phyloP scores from a whole-genome alignment of 2,329 filamentous ascomycete species.

The Ascochyta koolunga region DNA sequence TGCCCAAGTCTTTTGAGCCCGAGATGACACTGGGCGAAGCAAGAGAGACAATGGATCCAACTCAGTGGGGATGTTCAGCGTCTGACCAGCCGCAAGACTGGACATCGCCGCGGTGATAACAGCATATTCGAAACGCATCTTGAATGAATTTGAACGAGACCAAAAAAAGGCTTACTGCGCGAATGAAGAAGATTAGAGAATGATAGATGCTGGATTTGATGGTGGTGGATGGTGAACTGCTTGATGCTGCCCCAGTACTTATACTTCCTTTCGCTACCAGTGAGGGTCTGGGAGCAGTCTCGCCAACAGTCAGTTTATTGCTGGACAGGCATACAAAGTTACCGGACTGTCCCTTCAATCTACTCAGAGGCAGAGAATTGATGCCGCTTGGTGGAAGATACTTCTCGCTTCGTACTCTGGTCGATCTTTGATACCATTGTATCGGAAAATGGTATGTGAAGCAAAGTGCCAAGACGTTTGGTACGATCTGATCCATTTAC shows the following conservation, averaged over 20 bases:
- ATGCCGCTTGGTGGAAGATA: slow-evolving; percentile 10
- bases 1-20: slow-evolving; percentile 16
- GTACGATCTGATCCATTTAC: not conserved
- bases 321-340: too few relatives aligned
- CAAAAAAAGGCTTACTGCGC: not conserved
- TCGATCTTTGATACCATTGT: not conserved
- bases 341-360: too few relatives aligned
- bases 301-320: too few relatives aligned
- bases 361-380: too few relatives aligned
- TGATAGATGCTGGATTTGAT: too few relatives aligned
- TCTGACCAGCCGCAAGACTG: slow-evolving; percentile 23
- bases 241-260: not conserved
- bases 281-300: too few relatives aligned
- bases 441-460: not conserved
- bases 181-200: too few relatives aligned
- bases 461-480: not conserved
- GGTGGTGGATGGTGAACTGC: too few relatives aligned
- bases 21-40: slow-evolving; percentile 21
- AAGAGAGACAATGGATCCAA: slow-evolving; percentile 31
- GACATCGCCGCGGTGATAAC: slow-evolving; percentile 41
- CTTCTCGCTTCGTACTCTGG: not conserved
- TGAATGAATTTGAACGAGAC: not conserved
- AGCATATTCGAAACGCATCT: slow-evolving; percentile 11
- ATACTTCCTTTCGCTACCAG: not conserved
- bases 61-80: slow-evolving; percentile 35